Evolutionary conservation across 176 grass and related monocot genomes (phyloP).

Genomic region (Rhipidocladum racemiflorum): DNA sequence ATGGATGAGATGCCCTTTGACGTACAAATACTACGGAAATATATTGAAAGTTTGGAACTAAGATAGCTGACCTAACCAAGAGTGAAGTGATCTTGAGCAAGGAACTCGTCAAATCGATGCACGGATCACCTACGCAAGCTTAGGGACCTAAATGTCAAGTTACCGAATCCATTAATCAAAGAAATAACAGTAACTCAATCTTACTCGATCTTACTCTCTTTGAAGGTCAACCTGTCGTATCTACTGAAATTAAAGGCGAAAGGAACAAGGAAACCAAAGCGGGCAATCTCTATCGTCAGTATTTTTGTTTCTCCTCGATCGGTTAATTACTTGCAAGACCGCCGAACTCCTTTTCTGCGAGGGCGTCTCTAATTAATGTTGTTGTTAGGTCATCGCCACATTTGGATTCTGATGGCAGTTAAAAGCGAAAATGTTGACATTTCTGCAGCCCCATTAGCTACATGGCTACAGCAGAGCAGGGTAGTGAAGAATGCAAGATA

Average conservation of each 20-base stretch:
- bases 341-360: not conserved
- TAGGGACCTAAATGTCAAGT: not conserved
- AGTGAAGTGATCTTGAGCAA: not conserved
- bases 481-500: not conserved
- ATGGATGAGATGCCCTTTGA: not conserved
- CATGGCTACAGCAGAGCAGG: not conserved
- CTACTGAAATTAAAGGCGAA: not conserved
- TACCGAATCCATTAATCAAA: not conserved
- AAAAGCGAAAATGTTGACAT: conserved; percentile 12
- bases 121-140: not conserved
- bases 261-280: not conserved
- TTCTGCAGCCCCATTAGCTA: not conserved
- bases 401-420: not conserved
- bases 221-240: not conserved
- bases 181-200: not conserved
- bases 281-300: not conserved
- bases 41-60: not conserved
- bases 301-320: not conserved
- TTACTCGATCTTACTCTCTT: not conserved
- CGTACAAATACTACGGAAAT: not conserved
- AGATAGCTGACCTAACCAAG: not conserved
- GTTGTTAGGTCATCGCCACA: not conserved
- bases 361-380: not conserved
- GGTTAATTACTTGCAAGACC: not conserved
- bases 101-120: not conserved